These are phyloP conservation scores for Alternaria solani DNA, from an alignment of 2,329 filamentous ascomycete genomes.

Conservation along the genomic window DNA sequence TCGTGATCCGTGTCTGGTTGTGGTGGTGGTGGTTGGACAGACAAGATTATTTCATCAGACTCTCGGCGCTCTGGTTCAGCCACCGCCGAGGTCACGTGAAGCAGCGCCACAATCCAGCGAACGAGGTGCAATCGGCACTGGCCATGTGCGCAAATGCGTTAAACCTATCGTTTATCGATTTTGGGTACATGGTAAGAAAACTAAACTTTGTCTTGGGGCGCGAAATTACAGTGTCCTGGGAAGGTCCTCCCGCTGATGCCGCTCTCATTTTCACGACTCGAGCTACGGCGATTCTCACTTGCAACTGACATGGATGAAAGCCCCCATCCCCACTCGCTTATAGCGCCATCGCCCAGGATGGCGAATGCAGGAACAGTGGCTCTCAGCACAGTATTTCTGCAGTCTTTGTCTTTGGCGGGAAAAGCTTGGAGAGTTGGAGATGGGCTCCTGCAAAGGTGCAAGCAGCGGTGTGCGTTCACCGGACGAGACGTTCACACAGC, in stretches of 20 bases:
- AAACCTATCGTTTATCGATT: not conserved
- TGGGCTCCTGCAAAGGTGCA: not conserved
- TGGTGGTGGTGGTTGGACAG: constrained; percentile 3
- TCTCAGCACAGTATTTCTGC: constrained; percentile 3
- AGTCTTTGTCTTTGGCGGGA: not conserved
- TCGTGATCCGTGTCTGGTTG: constrained; percentile 5
- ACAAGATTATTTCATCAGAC: constrained; percentile 20
- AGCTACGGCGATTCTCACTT: not conserved
- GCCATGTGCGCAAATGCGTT: not conserved
- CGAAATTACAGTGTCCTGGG: not conserved
- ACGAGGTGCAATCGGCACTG: not conserved
- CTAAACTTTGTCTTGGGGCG: not conserved
- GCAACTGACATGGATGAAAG: not conserved
- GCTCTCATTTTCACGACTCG: constrained; percentile 4
- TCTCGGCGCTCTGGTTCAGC: constrained; percentile 11
- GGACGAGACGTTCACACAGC: not conserved
- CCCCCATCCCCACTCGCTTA: constrained; percentile 8
- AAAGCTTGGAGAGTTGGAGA: not conserved
- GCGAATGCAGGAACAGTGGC: constrained; percentile 13
- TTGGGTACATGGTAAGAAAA: not conserved
- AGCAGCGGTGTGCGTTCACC: constrained; percentile 14
- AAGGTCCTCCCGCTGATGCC: not conserved
- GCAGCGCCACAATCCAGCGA: not conserved
- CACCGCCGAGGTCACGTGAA: constrained; percentile 21
- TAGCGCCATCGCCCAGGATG: not conserved